Evolutionary conservation across 1,284 basidiomycete species (phyloP), one percentile per base, ranked within the genome.

Genomic region (Xanthoconium separans): DNA sequence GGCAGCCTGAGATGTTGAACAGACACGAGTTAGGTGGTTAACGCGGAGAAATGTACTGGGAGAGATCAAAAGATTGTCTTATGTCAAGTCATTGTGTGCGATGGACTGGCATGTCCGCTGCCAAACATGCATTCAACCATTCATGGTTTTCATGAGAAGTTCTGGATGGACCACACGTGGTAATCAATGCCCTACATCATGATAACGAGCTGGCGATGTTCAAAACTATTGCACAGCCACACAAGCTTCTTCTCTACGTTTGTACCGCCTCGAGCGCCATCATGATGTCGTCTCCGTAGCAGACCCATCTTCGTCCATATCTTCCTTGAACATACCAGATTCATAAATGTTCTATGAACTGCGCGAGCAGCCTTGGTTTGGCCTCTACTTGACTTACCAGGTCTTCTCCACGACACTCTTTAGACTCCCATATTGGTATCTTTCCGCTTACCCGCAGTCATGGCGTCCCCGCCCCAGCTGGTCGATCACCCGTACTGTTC

Each of bases 361-460:
- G 30, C 51, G 57, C 47, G 45, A 58, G 15, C 71, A 74, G 54
- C 73, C 72, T 3, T 57, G 62, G 54, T 65, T 64, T 49, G 57
- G 60, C 9, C 44, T 72, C 20, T 70, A 70, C 50, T 50, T 81
- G 24, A 58, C 70, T 0, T 78, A 75, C 64, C 71, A 78, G 46
- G 47, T 75, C 16, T n/a, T 79, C 11, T 61, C 65, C 24, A 75
- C 76, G 1, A 40, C 78, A 4, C 65, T 81, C 55, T 51, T 83
- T 29, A 75, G 80, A 16, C 51, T 83, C 39, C 84, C 83, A 0
- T 66, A 75, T 45, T 84, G 81, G 82, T 58, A 55, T 18, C 22
- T 73, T 13, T 55, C 53, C 29, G 65, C 64, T 29, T 50, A 58
- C 27, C 57, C 60, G 0, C 63, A 47, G 16, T 62, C 67, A 16